These are phyloP conservation scores for Polychytrium aggregatum DNA, from an alignment of 192 early-diverging fungal genomes.

Conservation along the genomic window DNA sequence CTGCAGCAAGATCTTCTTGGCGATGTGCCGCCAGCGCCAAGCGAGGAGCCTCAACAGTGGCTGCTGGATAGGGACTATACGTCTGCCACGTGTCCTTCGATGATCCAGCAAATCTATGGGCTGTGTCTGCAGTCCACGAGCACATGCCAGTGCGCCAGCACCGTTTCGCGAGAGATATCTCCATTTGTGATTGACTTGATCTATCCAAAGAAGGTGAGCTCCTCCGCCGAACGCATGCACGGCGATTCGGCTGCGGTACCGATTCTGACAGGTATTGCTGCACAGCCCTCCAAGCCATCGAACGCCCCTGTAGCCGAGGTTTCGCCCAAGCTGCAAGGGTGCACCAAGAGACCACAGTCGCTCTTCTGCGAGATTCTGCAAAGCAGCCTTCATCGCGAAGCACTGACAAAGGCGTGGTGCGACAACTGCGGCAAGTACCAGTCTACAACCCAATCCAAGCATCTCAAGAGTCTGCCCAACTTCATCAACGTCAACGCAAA, in stretches of 20 bases:
- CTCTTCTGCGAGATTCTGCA: constrained; percentile 19
- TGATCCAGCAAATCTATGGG: constrained; percentile 50
- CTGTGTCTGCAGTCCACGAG: constrained; percentile 47
- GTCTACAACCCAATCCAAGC: constrained; percentile 60
- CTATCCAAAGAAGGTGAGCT: constrained; percentile 51
- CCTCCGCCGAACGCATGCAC: no score
- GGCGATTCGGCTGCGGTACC: no score
- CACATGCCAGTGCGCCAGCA: constrained; percentile 58
- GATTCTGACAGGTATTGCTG: not conserved
- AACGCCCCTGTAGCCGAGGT: not conserved
- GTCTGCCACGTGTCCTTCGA: not conserved
- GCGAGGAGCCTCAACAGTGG: no score
- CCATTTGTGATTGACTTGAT: constrained; percentile 80
- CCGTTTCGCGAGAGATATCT: constrained; percentile 47
- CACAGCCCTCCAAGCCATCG: not conserved
- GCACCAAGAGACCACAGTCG: not conserved
- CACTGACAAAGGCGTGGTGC: constrained; percentile 79
- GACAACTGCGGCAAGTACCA: constrained; percentile 72
- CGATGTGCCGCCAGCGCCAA: no score
- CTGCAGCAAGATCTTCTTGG: constrained; percentile 57
- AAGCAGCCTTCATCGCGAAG: constrained; percentile 45
- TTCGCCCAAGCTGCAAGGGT: not conserved
- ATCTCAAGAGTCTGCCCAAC: constrained; percentile 52
- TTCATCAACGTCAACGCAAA: constrained; percentile 74
- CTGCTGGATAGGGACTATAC: no score